These are phyloP conservation scores for Clavispora asparagi DNA, from an alignment of 805 yeast species.

Conservation along the genomic window DNA sequence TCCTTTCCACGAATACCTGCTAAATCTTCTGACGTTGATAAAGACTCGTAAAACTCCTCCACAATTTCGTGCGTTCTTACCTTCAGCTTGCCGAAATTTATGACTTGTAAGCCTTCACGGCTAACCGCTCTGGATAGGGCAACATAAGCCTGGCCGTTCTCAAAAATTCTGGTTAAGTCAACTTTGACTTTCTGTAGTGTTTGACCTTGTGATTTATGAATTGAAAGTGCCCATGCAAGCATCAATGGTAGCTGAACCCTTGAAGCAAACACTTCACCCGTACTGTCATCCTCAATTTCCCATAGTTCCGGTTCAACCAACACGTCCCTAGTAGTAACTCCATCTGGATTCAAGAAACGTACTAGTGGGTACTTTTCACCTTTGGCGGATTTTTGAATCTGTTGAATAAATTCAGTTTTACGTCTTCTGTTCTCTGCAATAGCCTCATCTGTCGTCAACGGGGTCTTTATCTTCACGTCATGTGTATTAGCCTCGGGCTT, in stretches of 20 bases:
- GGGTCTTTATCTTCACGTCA: background rate
- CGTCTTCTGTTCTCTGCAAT: constrained; percentile 31
- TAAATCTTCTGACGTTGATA: constrained; percentile 18
- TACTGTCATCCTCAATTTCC: constrained; percentile 71
- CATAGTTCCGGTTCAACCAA: constrained; percentile 80
- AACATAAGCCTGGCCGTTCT: constrained; percentile 80
- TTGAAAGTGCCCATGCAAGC: constrained; percentile 78
- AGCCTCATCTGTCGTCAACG: background rate
- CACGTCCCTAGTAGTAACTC: constrained; percentile 62
- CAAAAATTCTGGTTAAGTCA: constrained; percentile 62
- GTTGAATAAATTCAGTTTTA: constrained; percentile 42
- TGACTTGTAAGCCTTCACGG: constrained; percentile 15
- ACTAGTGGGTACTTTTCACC: constrained; percentile 66
- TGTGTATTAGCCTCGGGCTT: background rate
- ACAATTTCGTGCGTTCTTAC: constrained; percentile 12
- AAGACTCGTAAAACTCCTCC: constrained; percentile 16
- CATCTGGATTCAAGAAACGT: constrained; percentile 65
- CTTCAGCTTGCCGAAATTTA: constrained; percentile 11
- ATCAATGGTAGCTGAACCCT: constrained; percentile 59
- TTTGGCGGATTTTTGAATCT: constrained; percentile 40
- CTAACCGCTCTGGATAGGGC: constrained; percentile 67
- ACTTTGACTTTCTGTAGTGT: constrained; percentile 67
- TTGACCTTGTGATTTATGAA: constrained; percentile 84
- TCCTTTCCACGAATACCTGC: background rate
- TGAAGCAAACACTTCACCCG: constrained; percentile 46